phyloP scores from a whole-genome alignment of 202 grass and related monocot species.

The Schoenoplectus triqueter region DNA sequence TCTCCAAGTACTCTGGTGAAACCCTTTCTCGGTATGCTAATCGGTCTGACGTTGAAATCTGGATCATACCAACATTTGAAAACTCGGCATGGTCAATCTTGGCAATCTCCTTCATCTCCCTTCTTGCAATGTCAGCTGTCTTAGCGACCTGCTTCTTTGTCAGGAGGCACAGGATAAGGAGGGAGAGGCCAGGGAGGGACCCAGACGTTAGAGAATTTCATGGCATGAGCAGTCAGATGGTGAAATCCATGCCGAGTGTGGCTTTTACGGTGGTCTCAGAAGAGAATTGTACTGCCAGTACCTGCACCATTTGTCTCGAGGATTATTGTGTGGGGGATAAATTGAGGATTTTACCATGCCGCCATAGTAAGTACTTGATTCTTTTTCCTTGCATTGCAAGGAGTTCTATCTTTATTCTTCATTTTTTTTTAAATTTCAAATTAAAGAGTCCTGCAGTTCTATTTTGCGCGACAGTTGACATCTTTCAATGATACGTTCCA shows the following conservation, averaged over 20 bases:
- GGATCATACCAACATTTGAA: constrained; percentile 80
- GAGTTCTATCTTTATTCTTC: background rate
- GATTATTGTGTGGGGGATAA: constrained; percentile 80
- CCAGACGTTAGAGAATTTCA: constrained; percentile 65
- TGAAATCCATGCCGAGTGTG: constrained; percentile 92
- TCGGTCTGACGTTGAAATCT: constrained; percentile 64
- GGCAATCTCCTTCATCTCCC: constrained; percentile 93
- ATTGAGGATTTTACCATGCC: constrained; percentile 80
- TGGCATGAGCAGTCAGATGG: constrained; percentile 85
- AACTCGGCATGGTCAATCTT: constrained; percentile 88
- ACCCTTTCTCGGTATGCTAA: constrained; percentile 69
- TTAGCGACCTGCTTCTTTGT: constrained; percentile 95
- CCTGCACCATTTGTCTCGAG: constrained; percentile 87
- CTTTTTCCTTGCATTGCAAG: constrained; percentile 16
- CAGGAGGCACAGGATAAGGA: constrained; percentile 78
- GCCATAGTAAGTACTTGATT: constrained; percentile 66
- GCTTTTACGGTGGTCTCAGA: constrained; percentile 62
- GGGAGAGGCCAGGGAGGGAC: constrained; percentile 47
- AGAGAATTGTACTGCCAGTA: constrained; percentile 66
- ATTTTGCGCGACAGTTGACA: background rate
- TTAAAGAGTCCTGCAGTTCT: background rate
- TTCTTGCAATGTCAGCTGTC: constrained; percentile 91
- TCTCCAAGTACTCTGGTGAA: constrained; percentile 78
- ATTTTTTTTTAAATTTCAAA: background rate
- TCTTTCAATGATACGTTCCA: background rate